Evolutionary conservation across 345 rosid genomes (phyloP).

Genomic region (Isatis tinctoria): DNA sequence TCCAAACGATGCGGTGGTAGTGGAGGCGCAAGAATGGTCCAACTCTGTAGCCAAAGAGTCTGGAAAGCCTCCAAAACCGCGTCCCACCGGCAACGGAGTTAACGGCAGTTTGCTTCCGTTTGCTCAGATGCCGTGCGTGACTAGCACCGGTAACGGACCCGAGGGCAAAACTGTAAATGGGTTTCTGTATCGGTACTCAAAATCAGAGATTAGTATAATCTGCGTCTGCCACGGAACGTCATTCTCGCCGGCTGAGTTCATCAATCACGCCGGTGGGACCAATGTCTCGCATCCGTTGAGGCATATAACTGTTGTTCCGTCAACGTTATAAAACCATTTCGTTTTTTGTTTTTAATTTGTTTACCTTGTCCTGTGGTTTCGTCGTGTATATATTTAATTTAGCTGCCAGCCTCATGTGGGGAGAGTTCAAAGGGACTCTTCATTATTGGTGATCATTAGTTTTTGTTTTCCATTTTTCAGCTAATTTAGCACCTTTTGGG

Average conservation of each 20-base stretch:
- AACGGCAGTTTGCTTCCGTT: conserved; percentile 16
- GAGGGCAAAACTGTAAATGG: conserved; percentile 71
- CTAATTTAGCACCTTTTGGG: neutral
- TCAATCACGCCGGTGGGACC: conserved; percentile 64
- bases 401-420: neutral
- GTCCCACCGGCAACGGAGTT: neutral
- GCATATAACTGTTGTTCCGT: conserved; percentile 53
- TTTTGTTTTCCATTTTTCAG: neutral
- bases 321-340: conserved; percentile 18
- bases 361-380: neutral
- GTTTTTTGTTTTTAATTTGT: too few relatives aligned
- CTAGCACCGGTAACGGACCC: conserved; percentile 63
- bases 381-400: neutral
- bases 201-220: conserved; percentile 52
- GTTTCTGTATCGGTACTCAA: conserved; percentile 47
- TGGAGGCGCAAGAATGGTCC: neutral
- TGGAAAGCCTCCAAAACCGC: conserved; percentile 49
- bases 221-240: conserved; percentile 72
- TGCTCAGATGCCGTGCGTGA: conserved; percentile 59
- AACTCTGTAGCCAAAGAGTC: neutral
- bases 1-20: neutral
- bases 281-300: conserved; percentile 48
- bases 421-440: conserved; percentile 12
- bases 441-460: neutral
- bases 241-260: conserved; percentile 69